Percentiles rank a stretch among this genome's conserved stretches.
phyloP scores from a whole-genome alignment of 2,329 filamentous ascomycete genomes.

The Neophaeococcomyces aloes region DNA sequence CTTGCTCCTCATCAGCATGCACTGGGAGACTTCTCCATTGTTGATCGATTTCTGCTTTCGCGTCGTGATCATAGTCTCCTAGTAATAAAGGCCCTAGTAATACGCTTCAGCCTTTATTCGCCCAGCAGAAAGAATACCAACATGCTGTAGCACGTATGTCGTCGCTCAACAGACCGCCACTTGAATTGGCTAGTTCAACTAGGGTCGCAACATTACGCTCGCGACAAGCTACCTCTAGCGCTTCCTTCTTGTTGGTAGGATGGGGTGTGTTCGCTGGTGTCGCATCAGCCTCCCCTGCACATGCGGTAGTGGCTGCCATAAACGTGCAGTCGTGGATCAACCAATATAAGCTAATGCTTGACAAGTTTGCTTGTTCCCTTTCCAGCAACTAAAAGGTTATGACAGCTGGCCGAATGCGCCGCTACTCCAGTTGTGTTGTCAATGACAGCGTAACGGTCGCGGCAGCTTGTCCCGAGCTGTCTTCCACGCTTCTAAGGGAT shows the following conservation, averaged over 20 bases:
- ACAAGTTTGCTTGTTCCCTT: constrained; percentile 3
- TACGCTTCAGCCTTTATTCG: constrained; percentile 12
- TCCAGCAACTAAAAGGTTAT: neutral
- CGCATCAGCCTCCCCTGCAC: neutral
- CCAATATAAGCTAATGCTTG: neutral
- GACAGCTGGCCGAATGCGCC: no score
- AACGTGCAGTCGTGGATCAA: neutral
- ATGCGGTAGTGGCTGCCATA: neutral
- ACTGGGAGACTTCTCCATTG: constrained; percentile 54
- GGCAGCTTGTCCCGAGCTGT: no score
- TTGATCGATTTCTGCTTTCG: constrained; percentile 11
- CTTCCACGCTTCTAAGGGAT: no score
- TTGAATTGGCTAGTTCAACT: constrained; percentile 48
- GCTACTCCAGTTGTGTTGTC: no score
- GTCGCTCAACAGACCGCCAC: constrained; percentile 59
- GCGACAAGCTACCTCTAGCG: constrained; percentile 51
- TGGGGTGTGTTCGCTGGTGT: neutral
- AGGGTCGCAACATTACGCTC: constrained; percentile 47
- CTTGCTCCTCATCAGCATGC: constrained; percentile 86
- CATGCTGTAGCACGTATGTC: constrained; percentile 63
- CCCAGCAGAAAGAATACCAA: constrained; percentile 39
- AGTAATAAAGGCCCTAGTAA: constrained; percentile 41
- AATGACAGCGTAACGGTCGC: no score
- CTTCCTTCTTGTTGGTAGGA: constrained; percentile 20
- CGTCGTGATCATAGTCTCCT: constrained; percentile 25